These are phyloP conservation scores for Suillus variegatus DNA, from an alignment of 768 basidiomycete genomes.

Conservation along the genomic window DNA sequence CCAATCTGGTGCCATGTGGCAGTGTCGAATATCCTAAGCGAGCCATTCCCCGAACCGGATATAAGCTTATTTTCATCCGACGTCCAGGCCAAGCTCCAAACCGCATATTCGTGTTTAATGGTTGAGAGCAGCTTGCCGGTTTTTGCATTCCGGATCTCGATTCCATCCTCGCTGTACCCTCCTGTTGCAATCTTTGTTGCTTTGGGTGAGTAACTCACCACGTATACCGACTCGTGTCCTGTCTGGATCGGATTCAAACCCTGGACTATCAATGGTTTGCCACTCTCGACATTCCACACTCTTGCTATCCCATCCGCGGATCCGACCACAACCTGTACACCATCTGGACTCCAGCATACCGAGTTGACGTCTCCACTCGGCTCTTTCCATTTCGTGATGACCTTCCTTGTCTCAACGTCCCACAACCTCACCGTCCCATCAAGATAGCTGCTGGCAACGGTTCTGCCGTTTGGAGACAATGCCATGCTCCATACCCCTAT, in stretches of 20 bases:
- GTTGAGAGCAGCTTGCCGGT: background rate
- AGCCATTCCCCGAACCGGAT: background rate
- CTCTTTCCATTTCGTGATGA: background rate
- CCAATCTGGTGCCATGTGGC: background rate
- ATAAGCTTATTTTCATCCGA: background rate
- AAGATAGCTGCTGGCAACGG: background rate
- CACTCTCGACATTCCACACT: conserved; percentile 4
- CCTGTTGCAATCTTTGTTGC: background rate
- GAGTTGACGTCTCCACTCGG: background rate
- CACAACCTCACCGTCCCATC: conserved; percentile 5
- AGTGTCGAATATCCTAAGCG: background rate
- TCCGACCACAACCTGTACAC: conserved; percentile 12
- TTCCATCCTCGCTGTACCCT: background rate
- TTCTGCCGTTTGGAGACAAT: background rate
- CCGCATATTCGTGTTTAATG: background rate
- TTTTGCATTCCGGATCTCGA: background rate
- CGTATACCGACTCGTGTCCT: background rate
- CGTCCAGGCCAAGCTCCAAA: background rate
- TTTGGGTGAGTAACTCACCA: conserved; percentile 1
- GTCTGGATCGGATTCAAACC: conserved; percentile 5
- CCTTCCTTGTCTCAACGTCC: background rate
- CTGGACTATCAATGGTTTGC: background rate
- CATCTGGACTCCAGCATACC: conserved; percentile 10
- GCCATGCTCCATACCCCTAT: background rate
- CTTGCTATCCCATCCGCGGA: conserved; percentile 15